These are phyloP conservation scores for Botrytis sinoallii DNA, from an alignment of 2,329 filamentous ascomycete genomes.

Conservation along the genomic window DNA sequence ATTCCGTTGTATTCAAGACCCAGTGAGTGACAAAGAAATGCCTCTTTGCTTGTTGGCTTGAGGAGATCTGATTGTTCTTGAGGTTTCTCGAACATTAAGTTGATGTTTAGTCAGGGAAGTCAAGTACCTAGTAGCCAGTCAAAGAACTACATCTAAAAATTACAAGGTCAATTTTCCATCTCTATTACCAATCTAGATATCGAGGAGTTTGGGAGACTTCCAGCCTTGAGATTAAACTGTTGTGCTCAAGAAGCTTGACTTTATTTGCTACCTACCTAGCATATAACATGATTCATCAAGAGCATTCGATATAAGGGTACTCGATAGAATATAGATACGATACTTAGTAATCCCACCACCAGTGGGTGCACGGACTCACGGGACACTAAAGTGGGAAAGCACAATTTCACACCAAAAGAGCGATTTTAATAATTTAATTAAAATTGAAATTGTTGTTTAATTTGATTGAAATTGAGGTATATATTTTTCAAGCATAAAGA, in stretches of 20 bases:
- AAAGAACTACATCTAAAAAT: neutral
- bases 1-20: neutral
- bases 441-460: too few relatives aligned
- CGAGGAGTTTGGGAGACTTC: neutral
- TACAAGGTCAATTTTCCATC: neutral
- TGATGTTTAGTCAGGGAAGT: too few relatives aligned
- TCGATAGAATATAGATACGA: too few relatives aligned
- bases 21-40: neutral
- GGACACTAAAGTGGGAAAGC: too few relatives aligned
- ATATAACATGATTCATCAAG: neutral
- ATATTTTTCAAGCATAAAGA: too few relatives aligned
- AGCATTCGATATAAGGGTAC: neutral
- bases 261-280: neutral
- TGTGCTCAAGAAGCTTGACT: neutral
- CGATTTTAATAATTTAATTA: too few relatives aligned
- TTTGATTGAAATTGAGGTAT: too few relatives aligned
- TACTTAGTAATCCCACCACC: neutral
- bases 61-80: neutral
- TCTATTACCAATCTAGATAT: neutral
- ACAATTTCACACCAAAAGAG: too few relatives aligned
- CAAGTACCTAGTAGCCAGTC: too few relatives aligned
- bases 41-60: neutral
- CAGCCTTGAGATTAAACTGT: neutral
- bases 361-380: too few relatives aligned
- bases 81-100: neutral